Evolutionary conservation across 2,329 filamentous ascomycete genomes (phyloP), one percentile per base, ranked within the genome.

Genomic region (Whalleya microplaca): DNA sequence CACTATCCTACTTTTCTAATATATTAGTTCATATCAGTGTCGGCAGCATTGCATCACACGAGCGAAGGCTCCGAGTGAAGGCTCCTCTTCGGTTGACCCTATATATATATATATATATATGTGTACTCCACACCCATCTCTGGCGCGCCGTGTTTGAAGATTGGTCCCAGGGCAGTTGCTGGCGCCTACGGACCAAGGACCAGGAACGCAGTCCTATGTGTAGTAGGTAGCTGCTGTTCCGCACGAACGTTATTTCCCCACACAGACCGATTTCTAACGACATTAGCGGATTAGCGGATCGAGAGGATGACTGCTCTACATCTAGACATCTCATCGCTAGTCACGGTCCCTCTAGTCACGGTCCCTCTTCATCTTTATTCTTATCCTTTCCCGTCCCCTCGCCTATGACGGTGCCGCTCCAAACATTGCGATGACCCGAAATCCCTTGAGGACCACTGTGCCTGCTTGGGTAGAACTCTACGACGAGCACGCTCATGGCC

Each of bases 381-480:
- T 61, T 63, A 62, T 41, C 48, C 48, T 41, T 41, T 53, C 51
- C 45, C 41, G 44, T 51, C 32, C 58, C n/a, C n/a, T n/a, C n/a
- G n/a, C n/a, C 54, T 54, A 66, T 65, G 66, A 56, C 41, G 49
- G 44, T 53, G 52, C 52, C 47, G 44, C 47, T 44, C 20, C 51
- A 43, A 43, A 42, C 41, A 43, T 48, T 51, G 63, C 58, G 48
- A 71, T 71, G 69, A 53, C 64, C 53, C 64, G 58, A 46, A 69
- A 69, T 52, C 62, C 65, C 19, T 48, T 70, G 56, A 64, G 69
- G 65, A 60, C 51, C 41, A 68, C 67, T 19, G 62, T 71, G 49
- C 69, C 69, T 56, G 63, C 69, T 40, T 71, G 69, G 69, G 69
- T 71, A 45, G 68, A 69, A 58, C 56, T 69, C 2, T 70, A 69